A percentile compares a stretch with the other conserved stretches of the same genome.
These are phyloP conservation scores for Aureobasidium sp. DNA, from an alignment of 2,329 filamentous ascomycete species.

Conservation along the genomic window DNA sequence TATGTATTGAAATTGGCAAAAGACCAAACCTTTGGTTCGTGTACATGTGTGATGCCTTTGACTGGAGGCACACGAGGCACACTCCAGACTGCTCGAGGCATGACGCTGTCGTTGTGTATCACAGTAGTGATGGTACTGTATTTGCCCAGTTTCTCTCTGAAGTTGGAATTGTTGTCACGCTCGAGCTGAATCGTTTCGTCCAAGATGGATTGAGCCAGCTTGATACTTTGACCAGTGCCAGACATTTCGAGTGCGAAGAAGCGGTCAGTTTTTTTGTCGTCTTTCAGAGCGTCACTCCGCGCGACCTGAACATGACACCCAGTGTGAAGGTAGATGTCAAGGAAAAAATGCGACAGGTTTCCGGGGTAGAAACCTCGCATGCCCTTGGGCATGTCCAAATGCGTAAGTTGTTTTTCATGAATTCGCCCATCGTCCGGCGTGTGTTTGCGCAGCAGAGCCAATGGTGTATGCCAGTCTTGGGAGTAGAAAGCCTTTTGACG, in stretches of 20 bases:
- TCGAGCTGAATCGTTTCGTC: constrained; percentile 1
- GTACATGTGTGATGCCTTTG: neutral
- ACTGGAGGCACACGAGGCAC: neutral
- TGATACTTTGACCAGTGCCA: neutral
- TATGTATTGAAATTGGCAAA: constrained; percentile 13
- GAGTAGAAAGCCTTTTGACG: neutral
- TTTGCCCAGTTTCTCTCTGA: neutral
- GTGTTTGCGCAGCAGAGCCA: neutral
- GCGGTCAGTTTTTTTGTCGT: neutral
- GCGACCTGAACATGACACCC: constrained; percentile 14
- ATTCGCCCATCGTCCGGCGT: neutral
- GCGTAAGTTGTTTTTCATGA: constrained; percentile 14
- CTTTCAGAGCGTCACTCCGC: neutral
- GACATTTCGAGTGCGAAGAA: constrained; percentile 1
- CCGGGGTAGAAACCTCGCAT: constrained; percentile 14
- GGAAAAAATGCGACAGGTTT: constrained; percentile 3
- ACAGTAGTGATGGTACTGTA: neutral
- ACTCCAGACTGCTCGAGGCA: neutral
- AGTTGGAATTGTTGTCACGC: neutral
- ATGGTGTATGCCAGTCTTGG: constrained; percentile 10
- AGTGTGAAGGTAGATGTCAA: constrained; percentile 12
- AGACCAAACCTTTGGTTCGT: neutral
- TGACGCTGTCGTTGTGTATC: neutral
- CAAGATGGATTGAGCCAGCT: neutral
- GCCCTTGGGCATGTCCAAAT: constrained; percentile 11